Evolutionary conservation across 345 rosid species (phyloP).

Genomic region (Citrus sinensis): DVS_A1.0 CM039168.1:890501-891000

Average conservation of each 20-base stretch:
- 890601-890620: not conserved
- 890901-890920: conserved; percentile 58
- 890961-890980: conserved; percentile 48
- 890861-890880: conserved; percentile 57
- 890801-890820: conserved; percentile 59
- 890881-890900: conserved; percentile 51
- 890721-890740: conserved; percentile 49
- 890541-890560: not conserved
- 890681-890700: not conserved
- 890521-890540: not conserved
- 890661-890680: not conserved
- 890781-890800: conserved; percentile 61
- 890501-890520: not conserved
- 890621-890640: too few species aligned
- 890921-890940: conserved; percentile 63
- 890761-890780: conserved; percentile 59
- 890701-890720: not conserved
- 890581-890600: not conserved
- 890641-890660: not conserved
- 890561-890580: not conserved
- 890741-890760: conserved; percentile 58
- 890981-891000: not conserved
- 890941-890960: conserved; percentile 61
- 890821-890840: conserved; percentile 51
- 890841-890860: conserved; percentile 58